These are phyloP conservation scores for Orobanche coerulescens DNA, from an alignment of 257 asterid species.

Conservation along the genomic window DNA sequence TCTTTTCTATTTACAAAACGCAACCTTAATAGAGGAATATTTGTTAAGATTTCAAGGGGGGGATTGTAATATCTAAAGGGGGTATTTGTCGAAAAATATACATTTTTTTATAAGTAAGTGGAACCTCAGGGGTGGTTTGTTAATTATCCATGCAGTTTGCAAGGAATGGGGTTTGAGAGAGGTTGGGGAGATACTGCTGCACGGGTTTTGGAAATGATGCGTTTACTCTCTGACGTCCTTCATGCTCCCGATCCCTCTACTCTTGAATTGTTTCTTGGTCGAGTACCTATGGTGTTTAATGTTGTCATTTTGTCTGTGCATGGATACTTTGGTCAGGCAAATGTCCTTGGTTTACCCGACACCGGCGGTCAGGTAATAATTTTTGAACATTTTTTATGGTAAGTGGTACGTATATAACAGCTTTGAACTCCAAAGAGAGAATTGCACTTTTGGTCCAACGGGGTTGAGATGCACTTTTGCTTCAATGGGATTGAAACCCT, in stretches of 20 bases:
- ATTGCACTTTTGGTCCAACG: too few relatives aligned
- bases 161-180: conserved; percentile 95
- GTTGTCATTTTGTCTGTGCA: conserved; percentile 85
- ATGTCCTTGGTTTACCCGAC: conserved; percentile 95
- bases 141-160: conserved; percentile 52
- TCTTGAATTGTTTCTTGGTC: conserved; percentile 81
- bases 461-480: too few relatives aligned
- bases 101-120: too few relatives aligned
- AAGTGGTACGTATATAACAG: not conserved
- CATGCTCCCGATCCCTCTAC: conserved; percentile 95
- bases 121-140: not conserved
- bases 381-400: not conserved
- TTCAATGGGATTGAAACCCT: too few relatives aligned
- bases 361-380: conserved; percentile 97
- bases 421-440: not conserved
- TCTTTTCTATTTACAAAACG: too few relatives aligned
- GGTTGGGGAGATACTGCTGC: conserved; percentile 97
- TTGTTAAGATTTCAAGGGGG: too few relatives aligned
- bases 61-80: too few relatives aligned
- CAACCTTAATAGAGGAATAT: too few relatives aligned
- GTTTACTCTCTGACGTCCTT: conserved; percentile 81
- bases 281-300: conserved; percentile 91
- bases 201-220: conserved; percentile 70
- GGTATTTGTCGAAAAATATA: too few relatives aligned
- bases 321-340: conserved; percentile 98